Percentiles rank a stretch among this genome's conserved stretches.
These are phyloP conservation scores for Coemansia sp. DNA, from an alignment of 192 early-diverging fungal species.

Conservation along the genomic window DNA sequence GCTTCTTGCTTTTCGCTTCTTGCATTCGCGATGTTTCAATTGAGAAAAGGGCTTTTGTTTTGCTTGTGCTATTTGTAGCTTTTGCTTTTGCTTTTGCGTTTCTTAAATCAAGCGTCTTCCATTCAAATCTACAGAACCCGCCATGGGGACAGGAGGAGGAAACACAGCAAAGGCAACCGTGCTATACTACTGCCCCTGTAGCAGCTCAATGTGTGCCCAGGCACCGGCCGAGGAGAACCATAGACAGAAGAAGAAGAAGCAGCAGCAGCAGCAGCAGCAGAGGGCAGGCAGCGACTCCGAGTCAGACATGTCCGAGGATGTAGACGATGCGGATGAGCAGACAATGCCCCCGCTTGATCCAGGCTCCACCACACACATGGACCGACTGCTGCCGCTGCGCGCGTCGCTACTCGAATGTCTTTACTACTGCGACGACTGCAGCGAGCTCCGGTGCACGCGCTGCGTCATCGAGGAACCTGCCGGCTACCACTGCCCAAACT, in stretches of 20 bases:
- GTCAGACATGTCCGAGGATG: not conserved
- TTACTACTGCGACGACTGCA: slow-evolving; percentile 90
- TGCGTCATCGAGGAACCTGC: slow-evolving; percentile 85
- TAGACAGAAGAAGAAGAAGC: not conserved
- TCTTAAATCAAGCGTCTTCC: not conserved
- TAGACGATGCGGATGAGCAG: not conserved
- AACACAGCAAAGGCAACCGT: slow-evolving; percentile 12
- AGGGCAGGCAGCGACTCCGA: not conserved
- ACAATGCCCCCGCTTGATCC: not conserved
- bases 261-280: not conserved
- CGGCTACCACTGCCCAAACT: slow-evolving; percentile 94
- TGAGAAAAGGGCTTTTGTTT: not conserved
- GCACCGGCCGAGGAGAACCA: not conserved
- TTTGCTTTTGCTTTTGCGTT: not conserved
- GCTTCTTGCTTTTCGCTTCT: not conserved
- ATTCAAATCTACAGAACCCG: not conserved
- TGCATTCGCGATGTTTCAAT: not conserved
- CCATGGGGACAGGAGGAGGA: slow-evolving; percentile 6
- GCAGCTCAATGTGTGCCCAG: slow-evolving; percentile 11
- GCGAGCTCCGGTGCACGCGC: slow-evolving; percentile 71
- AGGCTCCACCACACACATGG: not conserved
- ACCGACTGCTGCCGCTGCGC: slow-evolving; percentile 28
- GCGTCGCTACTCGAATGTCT: slow-evolving; percentile 63
- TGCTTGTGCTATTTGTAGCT: not conserved
- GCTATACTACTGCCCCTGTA: slow-evolving; percentile 46